Evolutionary conservation across 495 filamentous ascomycete genomes (phyloP).

Genomic region (Aspergillus sparsus): DNA sequence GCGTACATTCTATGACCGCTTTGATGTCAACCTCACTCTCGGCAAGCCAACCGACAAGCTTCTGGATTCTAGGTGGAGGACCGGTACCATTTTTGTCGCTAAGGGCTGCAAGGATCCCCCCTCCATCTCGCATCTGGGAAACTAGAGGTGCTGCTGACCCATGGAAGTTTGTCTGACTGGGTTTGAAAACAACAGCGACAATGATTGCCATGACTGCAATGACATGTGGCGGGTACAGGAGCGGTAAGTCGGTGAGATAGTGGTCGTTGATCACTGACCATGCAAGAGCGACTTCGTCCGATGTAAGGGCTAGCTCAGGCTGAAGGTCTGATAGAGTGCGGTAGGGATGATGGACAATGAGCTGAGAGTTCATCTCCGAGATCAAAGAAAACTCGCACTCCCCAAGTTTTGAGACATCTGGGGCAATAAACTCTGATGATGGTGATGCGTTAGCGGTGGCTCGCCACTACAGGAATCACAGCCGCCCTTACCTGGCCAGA

Average conservation of each 20-base stretch:
- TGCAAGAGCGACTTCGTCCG: slow-evolving; percentile 76
- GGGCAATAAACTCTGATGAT: slow-evolving; percentile 67
- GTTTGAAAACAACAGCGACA: slow-evolving; percentile 75
- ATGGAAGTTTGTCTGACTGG: slow-evolving; percentile 50
- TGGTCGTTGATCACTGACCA: slow-evolving; percentile 94
- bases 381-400: slow-evolving; percentile 97
- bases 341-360: slow-evolving; percentile 98
- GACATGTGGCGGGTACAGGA: slow-evolving; percentile 85
- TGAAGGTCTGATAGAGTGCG: slow-evolving; percentile 78
- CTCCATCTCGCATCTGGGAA: slow-evolving; percentile 40
- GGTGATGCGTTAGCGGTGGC: slow-evolving; percentile 19
- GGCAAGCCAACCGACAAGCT: slow-evolving; percentile 80
- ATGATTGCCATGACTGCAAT: slow-evolving; percentile 90
- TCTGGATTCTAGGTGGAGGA: slow-evolving; percentile 61
- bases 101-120: slow-evolving; percentile 41
- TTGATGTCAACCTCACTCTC: slow-evolving; percentile 92
- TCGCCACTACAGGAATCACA: not conserved
- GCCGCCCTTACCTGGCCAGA: slow-evolving; percentile 72
- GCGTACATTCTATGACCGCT: slow-evolving; percentile 87
- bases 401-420: slow-evolving; percentile 84
- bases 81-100: slow-evolving; percentile 38
- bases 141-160: slow-evolving; percentile 43
- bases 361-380: slow-evolving; percentile 88
- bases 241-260: slow-evolving; percentile 89
- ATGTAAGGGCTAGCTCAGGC: slow-evolving; percentile 64